Evolutionary conservation across 2,329 filamentous ascomycete genomes (phyloP).

Genomic region (Aspergillus sp.): DNA sequence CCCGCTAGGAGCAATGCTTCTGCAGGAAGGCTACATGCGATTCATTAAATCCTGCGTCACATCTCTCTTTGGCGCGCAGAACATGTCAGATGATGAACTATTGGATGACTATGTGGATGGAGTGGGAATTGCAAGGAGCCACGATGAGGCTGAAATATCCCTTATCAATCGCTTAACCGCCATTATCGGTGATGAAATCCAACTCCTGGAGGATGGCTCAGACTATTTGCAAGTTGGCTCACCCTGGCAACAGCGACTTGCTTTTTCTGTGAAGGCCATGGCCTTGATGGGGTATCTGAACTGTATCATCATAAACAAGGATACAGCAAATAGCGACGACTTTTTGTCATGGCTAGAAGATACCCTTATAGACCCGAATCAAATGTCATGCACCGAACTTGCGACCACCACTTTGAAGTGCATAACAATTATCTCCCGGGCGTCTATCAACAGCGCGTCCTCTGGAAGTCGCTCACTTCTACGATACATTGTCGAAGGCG

Average conservation of each 20-base stretch:
- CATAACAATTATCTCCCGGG: constrained; percentile 76
- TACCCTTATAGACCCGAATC: constrained; percentile 71
- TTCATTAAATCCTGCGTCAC: constrained; percentile 78
- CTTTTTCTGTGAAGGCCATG: constrained; percentile 80
- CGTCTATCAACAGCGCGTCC: constrained; percentile 71
- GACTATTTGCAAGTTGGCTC: constrained; percentile 89
- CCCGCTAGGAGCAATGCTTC: constrained; percentile 84
- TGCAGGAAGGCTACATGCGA: constrained; percentile 86
- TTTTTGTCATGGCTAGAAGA: constrained; percentile 85
- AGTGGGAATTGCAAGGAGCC: constrained; percentile 47
- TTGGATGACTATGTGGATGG: constrained; percentile 71
- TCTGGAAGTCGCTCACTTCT: constrained; percentile 77
- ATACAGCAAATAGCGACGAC: constrained; percentile 73
- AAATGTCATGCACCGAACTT: constrained; percentile 78
- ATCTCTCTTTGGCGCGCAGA: constrained; percentile 64
- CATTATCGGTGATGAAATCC: constrained; percentile 79
- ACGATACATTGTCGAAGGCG: constrained; percentile 82
- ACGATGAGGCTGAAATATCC: constrained; percentile 37
- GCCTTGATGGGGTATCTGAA: constrained; percentile 82
- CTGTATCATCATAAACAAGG: constrained; percentile 78
- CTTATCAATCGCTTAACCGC: constrained; percentile 62
- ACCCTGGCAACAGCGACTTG: constrained; percentile 79
- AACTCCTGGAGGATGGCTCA: constrained; percentile 79
- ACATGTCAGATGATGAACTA: constrained; percentile 62
- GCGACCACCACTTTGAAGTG: constrained; percentile 77